Base-by-base conservation (phyloP, 1,284 basidiomycete genomes). In the Ceratobasidium sp. region DNA sequence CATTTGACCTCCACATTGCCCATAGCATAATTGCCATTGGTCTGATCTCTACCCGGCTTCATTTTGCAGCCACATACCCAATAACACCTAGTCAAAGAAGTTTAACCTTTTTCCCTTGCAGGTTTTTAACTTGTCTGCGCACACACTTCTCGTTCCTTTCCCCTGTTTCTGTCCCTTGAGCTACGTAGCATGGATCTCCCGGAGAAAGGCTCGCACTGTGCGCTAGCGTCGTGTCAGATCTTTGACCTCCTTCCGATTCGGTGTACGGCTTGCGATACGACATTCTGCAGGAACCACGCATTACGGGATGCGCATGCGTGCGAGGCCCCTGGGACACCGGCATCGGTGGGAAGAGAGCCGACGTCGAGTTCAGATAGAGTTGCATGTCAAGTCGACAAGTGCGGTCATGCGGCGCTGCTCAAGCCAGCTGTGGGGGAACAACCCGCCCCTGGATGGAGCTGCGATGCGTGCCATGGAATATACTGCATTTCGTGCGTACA, bases 221-320 rank as follows among this genome's bases (percentile, higher is more conserved):
- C 87, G 50, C 78, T 87, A 50, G 62, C 81, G 23, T 81, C 82
- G 35, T 90, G 88, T 82, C 83, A 85, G 75, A 76, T 84, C 59
- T 81, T 87, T 77, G 89, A 91, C 81, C 88, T 91, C 76, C 84
- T 91, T 0, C 90, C 89, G n/a, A 87, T 90, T 74, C 79, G 80
- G 64, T 91, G 90, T 79, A 72, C 73, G 28, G 62, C 61, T 23
- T 91, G 89, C 80, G 79, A 82, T 28, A 78, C 80, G 35, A 78
- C 83, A 61, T 91, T 85, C 79, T 91, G 89, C 80, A 82, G 82
- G 44, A 80, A 84, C 32, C 90, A 92, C 78, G 84, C 88, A 71
- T 77, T 81, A n/a, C 84, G 86, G 3, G 88, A 89, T 52, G 78
- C 79, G 14, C 92, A 93, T 77, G 73, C 80, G 21, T 93, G 91